Conservation (phyloP, 148 eudicot genomes). For the Polygonum aviculare region DNA sequence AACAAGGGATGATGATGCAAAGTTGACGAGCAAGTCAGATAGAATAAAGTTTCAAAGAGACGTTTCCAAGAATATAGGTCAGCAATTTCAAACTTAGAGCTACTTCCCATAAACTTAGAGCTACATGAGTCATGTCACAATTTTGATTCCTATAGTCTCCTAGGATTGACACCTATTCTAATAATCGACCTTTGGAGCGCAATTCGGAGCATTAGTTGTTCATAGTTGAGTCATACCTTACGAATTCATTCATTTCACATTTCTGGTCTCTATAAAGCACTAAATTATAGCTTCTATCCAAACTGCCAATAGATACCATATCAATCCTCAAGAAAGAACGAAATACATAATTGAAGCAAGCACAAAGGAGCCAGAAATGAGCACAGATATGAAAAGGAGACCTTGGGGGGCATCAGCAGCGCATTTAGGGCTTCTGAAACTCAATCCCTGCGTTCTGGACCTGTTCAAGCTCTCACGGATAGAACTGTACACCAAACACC, state of each 20-base stretch:
- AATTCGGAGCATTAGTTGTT: neutral
- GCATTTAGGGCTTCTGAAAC: constrained; percentile 33
- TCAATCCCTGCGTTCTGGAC: constrained; percentile 12
- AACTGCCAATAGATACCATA: too few species aligned
- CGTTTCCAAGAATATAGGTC: too few species aligned
- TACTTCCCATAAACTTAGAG: too few species aligned
- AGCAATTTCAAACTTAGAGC: too few species aligned
- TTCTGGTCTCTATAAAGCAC: neutral
- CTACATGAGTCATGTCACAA: neutral
- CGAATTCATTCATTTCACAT: neutral
- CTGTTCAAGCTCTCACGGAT: constrained; percentile 26
- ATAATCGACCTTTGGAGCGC: neutral
- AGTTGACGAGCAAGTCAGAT: neutral
- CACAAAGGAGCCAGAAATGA: neutral
- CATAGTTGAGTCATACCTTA: neutral
- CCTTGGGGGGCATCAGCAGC: constrained; percentile 47
- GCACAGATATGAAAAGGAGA: neutral
- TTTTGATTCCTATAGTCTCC: neutral
- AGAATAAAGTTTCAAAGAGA: too few species aligned
- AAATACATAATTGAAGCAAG: neutral
- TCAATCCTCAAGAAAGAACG: neutral
- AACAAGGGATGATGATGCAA: neutral
- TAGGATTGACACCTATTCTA: neutral
- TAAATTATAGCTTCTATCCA: too few species aligned
- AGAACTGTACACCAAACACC: constrained; percentile 23